Evolutionary conservation across 1,284 basidiomycete genomes (phyloP), one percentile per base, ranked within the genome.

Genomic region (Coniophora puteana): DNA sequence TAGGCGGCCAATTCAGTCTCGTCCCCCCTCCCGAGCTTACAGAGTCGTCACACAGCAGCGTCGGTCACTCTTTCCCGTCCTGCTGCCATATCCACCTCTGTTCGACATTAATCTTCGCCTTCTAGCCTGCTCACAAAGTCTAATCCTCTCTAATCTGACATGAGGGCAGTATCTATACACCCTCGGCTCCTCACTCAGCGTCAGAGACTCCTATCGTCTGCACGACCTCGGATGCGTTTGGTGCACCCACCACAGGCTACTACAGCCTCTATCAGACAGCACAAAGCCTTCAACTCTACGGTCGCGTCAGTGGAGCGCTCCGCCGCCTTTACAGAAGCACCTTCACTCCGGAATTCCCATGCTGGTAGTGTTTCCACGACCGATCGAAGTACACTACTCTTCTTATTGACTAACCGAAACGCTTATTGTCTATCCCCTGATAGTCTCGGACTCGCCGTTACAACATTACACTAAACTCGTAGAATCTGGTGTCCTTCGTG

Each of bases 401-500:
- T 11, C 22, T 27, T 32, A 40, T 18, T 17, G 38, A 13, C 13
- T 26, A 14, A 35, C 33, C 17, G 33, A 35, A 35, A 23, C 17
- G 33, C 23, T 14, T 8, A 7, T 35, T 8, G 8, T 35, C 7
- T 23, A 35, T 35, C 21, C 7, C n/a, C 18, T 21, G 21, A 14
- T 12, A 24, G 47, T 61, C 29, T 47, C 22, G 20, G 29, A 34
- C 28, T 44, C 77, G 8, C 91, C 89, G 6, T 64, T 82, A 36
- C 62, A 71, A 27, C 80, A 83, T 39, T 98, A 98, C 66, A 71
- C 83, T 49, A 69, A 76, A 49, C 77, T 95, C 33, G 78, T 97
- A 34, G 65, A 76, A 5, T 63, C 69, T n/a, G 89, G 89, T 12
- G 62, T 77, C 1, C 68, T 99, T 34, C 74, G 78, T 16, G 72